phyloP scores from a whole-genome alignment of 139 green algal genomes.

The Tetraselmis striata region DNA sequence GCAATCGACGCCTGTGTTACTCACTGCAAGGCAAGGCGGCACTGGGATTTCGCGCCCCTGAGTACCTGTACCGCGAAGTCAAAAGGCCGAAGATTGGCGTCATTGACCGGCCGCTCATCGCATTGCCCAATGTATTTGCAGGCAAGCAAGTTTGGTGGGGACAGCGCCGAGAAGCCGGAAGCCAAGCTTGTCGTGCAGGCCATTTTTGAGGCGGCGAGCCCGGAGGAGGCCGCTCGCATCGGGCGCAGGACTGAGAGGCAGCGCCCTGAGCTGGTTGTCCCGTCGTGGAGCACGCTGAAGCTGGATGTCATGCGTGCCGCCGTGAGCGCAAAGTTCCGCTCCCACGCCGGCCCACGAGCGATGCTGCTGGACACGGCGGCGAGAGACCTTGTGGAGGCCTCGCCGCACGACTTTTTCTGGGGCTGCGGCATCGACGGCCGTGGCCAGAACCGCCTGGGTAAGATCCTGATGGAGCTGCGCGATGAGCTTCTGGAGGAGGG shows the following conservation, averaged over 20 bases:
- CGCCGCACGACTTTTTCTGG: conserved; percentile 86
- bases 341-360: conserved; percentile 51
- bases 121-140: too few species aligned
- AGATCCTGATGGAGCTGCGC: conserved; percentile 78
- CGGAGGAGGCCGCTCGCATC: conserved; percentile 84
- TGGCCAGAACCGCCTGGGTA: conserved; percentile 81
- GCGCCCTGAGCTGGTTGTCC: conserved; percentile 62
- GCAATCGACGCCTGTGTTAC: too few species aligned
- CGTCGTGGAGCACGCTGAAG: conserved; percentile 76
- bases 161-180: neutral
- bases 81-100: too few species aligned
- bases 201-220: conserved; percentile 60
- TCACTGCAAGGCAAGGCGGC: too few species aligned
- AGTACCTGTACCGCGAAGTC: too few species aligned
- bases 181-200: conserved; percentile 36
- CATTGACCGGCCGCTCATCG: too few species aligned
- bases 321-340: conserved; percentile 75
- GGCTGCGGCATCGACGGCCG: conserved; percentile 70
- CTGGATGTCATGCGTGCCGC: conserved; percentile 74
- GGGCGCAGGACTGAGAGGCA: conserved; percentile 58
- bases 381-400: conserved; percentile 58
- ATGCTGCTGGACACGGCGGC: conserved; percentile 71
- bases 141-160: neutral
- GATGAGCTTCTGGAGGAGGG: conserved; percentile 43
- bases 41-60: too few species aligned